Percentiles rank a stretch among this genome's conserved stretches.
phyloP scores from a whole-genome alignment of 2,329 filamentous ascomycete genomes.

The Dryadomyces quercus-mongolicae region DNA sequence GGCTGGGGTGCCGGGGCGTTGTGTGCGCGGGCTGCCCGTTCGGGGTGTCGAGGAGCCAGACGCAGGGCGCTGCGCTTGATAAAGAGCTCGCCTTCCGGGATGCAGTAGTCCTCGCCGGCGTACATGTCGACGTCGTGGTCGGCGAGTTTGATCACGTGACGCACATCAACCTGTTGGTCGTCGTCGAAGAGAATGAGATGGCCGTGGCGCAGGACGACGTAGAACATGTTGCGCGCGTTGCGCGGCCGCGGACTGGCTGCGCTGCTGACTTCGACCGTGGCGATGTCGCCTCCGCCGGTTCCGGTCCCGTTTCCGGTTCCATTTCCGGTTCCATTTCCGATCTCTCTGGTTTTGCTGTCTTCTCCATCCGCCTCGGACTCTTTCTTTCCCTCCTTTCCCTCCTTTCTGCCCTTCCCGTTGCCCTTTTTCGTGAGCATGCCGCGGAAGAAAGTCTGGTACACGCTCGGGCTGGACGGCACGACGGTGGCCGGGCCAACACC shows the following conservation, averaged over 20 bases:
- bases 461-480: slow-evolving; percentile 73
- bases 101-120: slow-evolving; percentile 54
- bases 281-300: slow-evolving; percentile 11
- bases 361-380: background rate
- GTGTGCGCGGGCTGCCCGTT: slow-evolving; percentile 34
- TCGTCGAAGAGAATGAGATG: slow-evolving; percentile 98
- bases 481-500: slow-evolving; percentile 66
- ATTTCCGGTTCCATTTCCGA: too few relatives aligned
- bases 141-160: slow-evolving; percentile 86
- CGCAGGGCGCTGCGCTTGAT: slow-evolving; percentile 90
- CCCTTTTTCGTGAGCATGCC: slow-evolving; percentile 81
- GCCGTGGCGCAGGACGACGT: slow-evolving; percentile 84
- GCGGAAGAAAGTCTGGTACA: slow-evolving; percentile 97
- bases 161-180: slow-evolving; percentile 85
- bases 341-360: background rate
- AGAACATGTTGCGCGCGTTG: slow-evolving; percentile 79
- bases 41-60: slow-evolving; percentile 51
- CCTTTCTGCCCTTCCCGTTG: slow-evolving; percentile 28
- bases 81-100: slow-evolving; percentile 86
- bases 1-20: slow-evolving; percentile 57
- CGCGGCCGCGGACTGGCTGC: slow-evolving; percentile 41
- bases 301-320: background rate
- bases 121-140: slow-evolving; percentile 70
- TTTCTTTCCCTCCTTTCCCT: slow-evolving; percentile 12
- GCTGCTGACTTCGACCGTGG: slow-evolving; percentile 31